These are phyloP conservation scores for Eragrostis nindensis DNA, from an alignment of 176 grass and related monocot genomes.

Conservation along the genomic window DNA sequence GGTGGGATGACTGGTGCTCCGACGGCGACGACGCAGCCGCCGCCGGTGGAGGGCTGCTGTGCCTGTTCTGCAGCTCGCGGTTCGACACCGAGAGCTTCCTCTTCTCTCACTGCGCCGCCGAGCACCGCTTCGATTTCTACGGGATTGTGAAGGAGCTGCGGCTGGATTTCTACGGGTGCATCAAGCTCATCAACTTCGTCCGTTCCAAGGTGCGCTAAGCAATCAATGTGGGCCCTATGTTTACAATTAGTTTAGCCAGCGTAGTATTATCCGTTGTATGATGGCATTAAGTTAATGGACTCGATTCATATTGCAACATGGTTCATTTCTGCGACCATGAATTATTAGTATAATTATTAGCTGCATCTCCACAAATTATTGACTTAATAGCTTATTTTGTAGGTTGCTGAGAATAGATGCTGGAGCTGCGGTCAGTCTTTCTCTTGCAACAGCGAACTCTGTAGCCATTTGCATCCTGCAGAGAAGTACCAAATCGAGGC, in stretches of 20 bases:
- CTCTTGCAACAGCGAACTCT: constrained; percentile 43
- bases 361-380: not conserved
- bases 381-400: constrained; percentile 23
- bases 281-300: not conserved
- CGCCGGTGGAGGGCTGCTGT: constrained; percentile 45
- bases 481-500: constrained; percentile 41
- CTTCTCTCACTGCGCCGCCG: constrained; percentile 64
- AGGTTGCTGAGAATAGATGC: constrained; percentile 79
- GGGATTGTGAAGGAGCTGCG: constrained; percentile 44
- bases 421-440: constrained; percentile 68
- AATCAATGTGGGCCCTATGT: not conserved
- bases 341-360: not conserved
- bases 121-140: constrained; percentile 76
- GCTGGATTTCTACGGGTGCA: constrained; percentile 89
- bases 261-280: not conserved
- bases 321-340: not conserved
- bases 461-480: constrained; percentile 44
- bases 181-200: constrained; percentile 89
- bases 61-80: constrained; percentile 72
- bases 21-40: constrained; percentile 55
- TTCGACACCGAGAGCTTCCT: constrained; percentile 59
- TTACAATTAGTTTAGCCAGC: not conserved
- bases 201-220: constrained; percentile 62
- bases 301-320: constrained; percentile 19
- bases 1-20: constrained; percentile 85